A percentile compares a stretch with the other conserved stretches of the same genome.
These are phyloP conservation scores for Barnettozyma sucrosica DNA, from an alignment of 805 yeast species.

Conservation along the genomic window DNA sequence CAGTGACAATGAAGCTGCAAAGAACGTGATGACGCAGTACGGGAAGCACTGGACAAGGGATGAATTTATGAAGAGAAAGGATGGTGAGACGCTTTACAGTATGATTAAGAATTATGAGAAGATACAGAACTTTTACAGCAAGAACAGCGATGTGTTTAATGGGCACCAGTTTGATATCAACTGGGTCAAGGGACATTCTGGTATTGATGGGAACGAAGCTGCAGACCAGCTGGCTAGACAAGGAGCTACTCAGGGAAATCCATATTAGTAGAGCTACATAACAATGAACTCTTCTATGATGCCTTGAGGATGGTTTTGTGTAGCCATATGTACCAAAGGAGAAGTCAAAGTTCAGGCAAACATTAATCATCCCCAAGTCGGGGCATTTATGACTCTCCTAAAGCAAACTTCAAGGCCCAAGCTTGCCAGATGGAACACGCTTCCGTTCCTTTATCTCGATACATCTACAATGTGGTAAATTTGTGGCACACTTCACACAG, in stretches of 20 bases:
- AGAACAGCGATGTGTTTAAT: slow-evolving; percentile 19
- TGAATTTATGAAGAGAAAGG: slow-evolving; percentile 42
- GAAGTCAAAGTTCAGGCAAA: too few relatives aligned
- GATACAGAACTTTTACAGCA: slow-evolving; percentile 34
- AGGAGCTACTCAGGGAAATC: slow-evolving; percentile 37
- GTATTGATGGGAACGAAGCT: slow-evolving; percentile 61
- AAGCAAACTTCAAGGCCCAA: too few relatives aligned
- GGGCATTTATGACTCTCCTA: too few relatives aligned
- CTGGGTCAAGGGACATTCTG: slow-evolving; percentile 73
- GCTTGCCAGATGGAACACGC: too few relatives aligned
- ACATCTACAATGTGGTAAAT: too few relatives aligned
- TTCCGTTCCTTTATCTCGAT: too few relatives aligned
- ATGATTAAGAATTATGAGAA: slow-evolving; percentile 37
- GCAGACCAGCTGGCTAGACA: slow-evolving; percentile 71
- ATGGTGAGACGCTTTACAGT: slow-evolving; percentile 27
- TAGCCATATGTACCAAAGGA: too few relatives aligned
- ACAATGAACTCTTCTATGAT: too few relatives aligned
- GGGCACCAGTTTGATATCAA: slow-evolving; percentile 38
- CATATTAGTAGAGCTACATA: too few relatives aligned
- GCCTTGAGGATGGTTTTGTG: too few relatives aligned
- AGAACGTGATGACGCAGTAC: slow-evolving; percentile 54
- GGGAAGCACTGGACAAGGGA: slow-evolving; percentile 47
- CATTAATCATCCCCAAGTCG: too few relatives aligned
- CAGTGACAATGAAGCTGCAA: slow-evolving; percentile 70
- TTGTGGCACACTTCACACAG: too few relatives aligned